These are phyloP conservation scores for Colletotrichum scovillei DNA, from an alignment of 2,329 filamentous ascomycete genomes.

Conservation along the genomic window DNA sequence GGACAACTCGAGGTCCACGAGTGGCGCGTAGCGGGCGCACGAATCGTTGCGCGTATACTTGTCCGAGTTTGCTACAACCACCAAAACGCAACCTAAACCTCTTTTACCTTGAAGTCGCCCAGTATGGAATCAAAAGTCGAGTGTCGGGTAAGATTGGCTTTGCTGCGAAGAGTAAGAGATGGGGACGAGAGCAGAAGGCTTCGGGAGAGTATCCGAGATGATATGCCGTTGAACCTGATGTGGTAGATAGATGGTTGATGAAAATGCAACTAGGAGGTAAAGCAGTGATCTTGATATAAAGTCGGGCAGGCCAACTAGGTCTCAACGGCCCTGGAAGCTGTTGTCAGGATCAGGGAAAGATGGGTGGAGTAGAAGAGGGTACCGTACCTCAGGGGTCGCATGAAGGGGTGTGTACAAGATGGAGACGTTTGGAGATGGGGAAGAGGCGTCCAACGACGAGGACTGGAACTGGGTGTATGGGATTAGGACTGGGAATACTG, in stretches of 20 bases:
- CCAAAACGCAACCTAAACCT: not conserved
- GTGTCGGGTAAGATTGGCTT: not conserved
- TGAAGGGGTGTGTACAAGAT: constrained; percentile 26
- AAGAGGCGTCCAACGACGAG: not conserved
- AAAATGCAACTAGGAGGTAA: not conserved
- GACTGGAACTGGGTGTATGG: not conserved
- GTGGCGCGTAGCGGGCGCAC: not conserved
- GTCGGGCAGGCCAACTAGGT: not conserved
- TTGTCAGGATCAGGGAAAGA: not conserved
- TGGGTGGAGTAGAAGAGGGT: constrained; percentile 4
- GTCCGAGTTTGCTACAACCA: not conserved
- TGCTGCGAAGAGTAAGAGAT: not conserved
- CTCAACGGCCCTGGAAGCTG: not conserved
- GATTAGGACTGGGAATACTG: not conserved
- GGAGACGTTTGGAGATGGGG: constrained; percentile 4
- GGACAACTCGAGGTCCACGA: not conserved
- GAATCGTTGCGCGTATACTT: not conserved
- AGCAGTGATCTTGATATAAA: constrained; percentile 23
- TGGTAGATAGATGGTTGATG: not conserved
- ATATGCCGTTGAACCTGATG: not conserved
- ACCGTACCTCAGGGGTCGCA: constrained; percentile 23
- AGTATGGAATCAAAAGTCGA: too few species aligned
- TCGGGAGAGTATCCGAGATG: not conserved
- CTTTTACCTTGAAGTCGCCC: too few species aligned
- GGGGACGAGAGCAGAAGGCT: not conserved